Percentiles rank a stretch among this genome's conserved stretches.
These are phyloP conservation scores for Gyromitra esculenta DNA, from an alignment of 2,329 filamentous ascomycete species.

Conservation along the genomic window DNA sequence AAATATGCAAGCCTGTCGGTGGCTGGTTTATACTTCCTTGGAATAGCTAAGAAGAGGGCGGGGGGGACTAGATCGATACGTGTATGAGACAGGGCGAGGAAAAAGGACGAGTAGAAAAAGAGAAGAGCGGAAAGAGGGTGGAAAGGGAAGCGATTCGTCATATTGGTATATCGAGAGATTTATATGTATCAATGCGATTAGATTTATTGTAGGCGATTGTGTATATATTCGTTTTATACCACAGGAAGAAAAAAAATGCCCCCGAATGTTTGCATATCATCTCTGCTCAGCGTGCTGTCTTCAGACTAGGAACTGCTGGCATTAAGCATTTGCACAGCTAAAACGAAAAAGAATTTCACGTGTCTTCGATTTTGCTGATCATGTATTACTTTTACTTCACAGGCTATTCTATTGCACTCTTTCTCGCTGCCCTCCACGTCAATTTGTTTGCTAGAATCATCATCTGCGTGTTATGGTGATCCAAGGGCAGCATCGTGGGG, in stretches of 20 bases:
- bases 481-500: background rate
- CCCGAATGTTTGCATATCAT: background rate
- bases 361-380: background rate
- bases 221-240: constrained; percentile 18
- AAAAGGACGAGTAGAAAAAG: background rate
- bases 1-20: background rate
- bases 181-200: constrained; percentile 10
- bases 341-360: too few relatives aligned
- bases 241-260: background rate
- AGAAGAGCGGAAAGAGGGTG: background rate
- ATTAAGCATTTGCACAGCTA: background rate
- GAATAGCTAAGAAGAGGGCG: background rate
- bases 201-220: constrained; percentile 4
- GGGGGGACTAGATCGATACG: background rate
- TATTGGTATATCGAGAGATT: background rate
- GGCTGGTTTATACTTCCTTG: constrained; percentile 4
- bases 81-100: background rate
- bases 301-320: background rate
- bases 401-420: background rate
- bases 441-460: background rate
- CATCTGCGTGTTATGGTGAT: background rate
- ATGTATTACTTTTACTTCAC: background rate
- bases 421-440: constrained; percentile 16
- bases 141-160: constrained; percentile 5
- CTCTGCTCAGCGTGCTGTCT: background rate